Evolutionary conservation across 2,329 filamentous ascomycete species (phyloP).

Genomic region (Pseudonectria buxi): DNA sequence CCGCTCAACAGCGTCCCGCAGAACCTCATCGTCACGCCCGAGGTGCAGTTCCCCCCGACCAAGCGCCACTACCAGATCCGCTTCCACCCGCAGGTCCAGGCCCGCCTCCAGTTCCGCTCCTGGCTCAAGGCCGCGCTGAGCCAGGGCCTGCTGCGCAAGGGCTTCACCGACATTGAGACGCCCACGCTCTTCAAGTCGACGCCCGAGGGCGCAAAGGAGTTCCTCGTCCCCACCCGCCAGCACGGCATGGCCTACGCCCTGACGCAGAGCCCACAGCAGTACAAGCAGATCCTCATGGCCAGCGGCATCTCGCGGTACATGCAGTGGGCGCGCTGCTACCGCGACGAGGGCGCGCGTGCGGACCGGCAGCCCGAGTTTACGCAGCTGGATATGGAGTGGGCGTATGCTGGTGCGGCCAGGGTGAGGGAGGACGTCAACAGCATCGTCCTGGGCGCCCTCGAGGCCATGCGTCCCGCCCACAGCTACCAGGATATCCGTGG

Average conservation of each 20-base stretch:
- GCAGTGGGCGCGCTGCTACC: slow-evolving; percentile 90
- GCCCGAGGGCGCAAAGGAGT: slow-evolving; percentile 89
- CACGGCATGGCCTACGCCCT: slow-evolving; percentile 78
- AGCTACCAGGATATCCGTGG: slow-evolving; percentile 59
- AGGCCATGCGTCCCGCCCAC: slow-evolving; percentile 21
- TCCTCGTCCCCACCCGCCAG: slow-evolving; percentile 79
- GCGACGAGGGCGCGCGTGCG: slow-evolving; percentile 86
- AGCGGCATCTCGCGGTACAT: slow-evolving; percentile 77
- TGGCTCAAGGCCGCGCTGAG: slow-evolving; percentile 47
- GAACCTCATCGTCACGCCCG: slow-evolving; percentile 68
- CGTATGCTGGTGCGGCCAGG: slow-evolving; percentile 57
- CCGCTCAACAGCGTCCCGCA: slow-evolving; percentile 34
- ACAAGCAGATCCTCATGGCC: slow-evolving; percentile 96
- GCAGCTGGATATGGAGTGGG: slow-evolving; percentile 88
- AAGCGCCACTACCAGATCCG: slow-evolving; percentile 80
- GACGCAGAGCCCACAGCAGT: slow-evolving; percentile 95
- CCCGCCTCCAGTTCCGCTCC: slow-evolving; percentile 65
- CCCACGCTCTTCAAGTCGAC: slow-evolving; percentile 96
- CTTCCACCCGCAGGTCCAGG: slow-evolving; percentile 59
- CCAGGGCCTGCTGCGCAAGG: slow-evolving; percentile 46
- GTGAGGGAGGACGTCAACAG: slow-evolving; percentile 31
- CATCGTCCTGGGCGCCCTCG: slow-evolving; percentile 25
- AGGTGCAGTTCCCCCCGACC: slow-evolving; percentile 66
- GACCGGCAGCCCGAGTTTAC: slow-evolving; percentile 97
- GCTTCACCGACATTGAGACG: slow-evolving; percentile 79